These are phyloP conservation scores for Xylaria sp. DNA, from an alignment of 2,329 filamentous ascomycete species.

Conservation along the genomic window DNA sequence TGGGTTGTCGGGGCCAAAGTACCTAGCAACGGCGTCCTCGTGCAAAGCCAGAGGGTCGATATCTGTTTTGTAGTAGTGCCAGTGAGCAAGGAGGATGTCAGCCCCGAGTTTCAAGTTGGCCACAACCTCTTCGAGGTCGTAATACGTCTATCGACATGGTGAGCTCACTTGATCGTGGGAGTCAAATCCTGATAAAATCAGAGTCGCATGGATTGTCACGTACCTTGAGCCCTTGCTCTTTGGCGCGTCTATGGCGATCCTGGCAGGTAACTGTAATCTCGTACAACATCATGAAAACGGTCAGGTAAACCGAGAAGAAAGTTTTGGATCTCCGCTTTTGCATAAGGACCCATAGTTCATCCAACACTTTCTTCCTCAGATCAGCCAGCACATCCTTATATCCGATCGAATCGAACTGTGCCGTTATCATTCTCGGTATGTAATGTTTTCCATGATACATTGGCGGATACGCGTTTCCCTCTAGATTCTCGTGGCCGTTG, in stretches of 20 bases:
- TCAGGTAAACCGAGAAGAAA: slow-evolving; percentile 49
- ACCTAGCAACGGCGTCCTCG: slow-evolving; percentile 41
- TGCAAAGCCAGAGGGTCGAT: slow-evolving; percentile 47
- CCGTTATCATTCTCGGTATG: slow-evolving; percentile 52
- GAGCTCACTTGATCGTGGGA: slow-evolving; percentile 37
- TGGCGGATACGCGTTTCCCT: slow-evolving; percentile 17
- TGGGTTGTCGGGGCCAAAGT: slow-evolving; percentile 47
- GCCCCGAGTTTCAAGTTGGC: slow-evolving; percentile 58
- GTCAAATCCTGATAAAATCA: neutral
- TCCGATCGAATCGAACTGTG: slow-evolving; percentile 50
- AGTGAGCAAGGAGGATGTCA: slow-evolving; percentile 60
- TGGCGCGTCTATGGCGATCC: slow-evolving; percentile 54
- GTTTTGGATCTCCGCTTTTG: slow-evolving; percentile 43
- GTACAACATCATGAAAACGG: slow-evolving; percentile 50
- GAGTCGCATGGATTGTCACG: slow-evolving; percentile 36
- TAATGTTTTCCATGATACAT: slow-evolving; percentile 49
- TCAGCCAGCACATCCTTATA: slow-evolving; percentile 40
- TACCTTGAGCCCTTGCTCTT: slow-evolving; percentile 50
- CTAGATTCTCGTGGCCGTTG: slow-evolving; percentile 54
- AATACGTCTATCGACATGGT: slow-evolving; percentile 45
- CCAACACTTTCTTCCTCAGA: slow-evolving; percentile 44
- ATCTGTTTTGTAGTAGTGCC: slow-evolving; percentile 62
- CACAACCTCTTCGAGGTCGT: slow-evolving; percentile 38
- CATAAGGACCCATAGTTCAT: slow-evolving; percentile 47
- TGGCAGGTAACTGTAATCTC: slow-evolving; percentile 52